Evolutionary conservation across 768 basidiomycete species (phyloP).

Genomic region (Tricholoma sp.): DNA sequence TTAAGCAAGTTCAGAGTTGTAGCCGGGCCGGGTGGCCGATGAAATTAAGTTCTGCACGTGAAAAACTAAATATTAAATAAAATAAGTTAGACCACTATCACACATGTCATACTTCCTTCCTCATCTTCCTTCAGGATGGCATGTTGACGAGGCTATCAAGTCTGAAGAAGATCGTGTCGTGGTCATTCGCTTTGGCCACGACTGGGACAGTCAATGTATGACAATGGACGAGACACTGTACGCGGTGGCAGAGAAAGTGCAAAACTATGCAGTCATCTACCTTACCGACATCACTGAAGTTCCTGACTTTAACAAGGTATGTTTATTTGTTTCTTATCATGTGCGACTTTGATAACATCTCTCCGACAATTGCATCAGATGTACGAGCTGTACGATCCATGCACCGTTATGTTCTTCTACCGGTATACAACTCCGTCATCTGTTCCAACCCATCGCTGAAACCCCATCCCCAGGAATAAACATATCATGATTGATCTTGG

Average conservation of each 20-base stretch:
- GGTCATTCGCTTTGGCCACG: conserved; percentile 91
- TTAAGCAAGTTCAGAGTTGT: too few relatives aligned
- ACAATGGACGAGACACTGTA: conserved; percentile 98
- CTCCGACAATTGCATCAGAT: conserved; percentile 47
- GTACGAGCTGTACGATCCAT: conserved; percentile 98
- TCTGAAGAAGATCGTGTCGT: conserved; percentile 96
- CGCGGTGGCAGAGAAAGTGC: conserved; percentile 89
- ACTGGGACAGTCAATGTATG: conserved; percentile 95
- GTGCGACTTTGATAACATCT: neutral
- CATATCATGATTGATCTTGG: conserved; percentile 99
- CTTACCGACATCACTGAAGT: conserved; percentile 93
- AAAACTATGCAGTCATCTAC: conserved; percentile 98
- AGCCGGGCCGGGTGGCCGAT: too few relatives aligned
- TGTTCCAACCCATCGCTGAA: neutral
- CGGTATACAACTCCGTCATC: conserved; percentile 47
- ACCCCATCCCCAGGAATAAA: conserved; percentile 63
- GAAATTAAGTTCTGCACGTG: too few relatives aligned
- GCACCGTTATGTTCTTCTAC: conserved; percentile 98
- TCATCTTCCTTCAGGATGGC: conserved; percentile 91
- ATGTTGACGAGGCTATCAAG: conserved; percentile 98
- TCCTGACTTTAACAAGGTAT: conserved; percentile 96
- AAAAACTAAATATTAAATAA: too few relatives aligned
- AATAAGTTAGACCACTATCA: too few relatives aligned
- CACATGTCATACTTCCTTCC: conserved; percentile 87
- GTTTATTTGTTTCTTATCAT: conserved; percentile 12